Percentiles rank a stretch among this genome's conserved stretches.
Conservation (phyloP, 192 early-diverging fungal species). For the Coemansia sp. region DNA sequence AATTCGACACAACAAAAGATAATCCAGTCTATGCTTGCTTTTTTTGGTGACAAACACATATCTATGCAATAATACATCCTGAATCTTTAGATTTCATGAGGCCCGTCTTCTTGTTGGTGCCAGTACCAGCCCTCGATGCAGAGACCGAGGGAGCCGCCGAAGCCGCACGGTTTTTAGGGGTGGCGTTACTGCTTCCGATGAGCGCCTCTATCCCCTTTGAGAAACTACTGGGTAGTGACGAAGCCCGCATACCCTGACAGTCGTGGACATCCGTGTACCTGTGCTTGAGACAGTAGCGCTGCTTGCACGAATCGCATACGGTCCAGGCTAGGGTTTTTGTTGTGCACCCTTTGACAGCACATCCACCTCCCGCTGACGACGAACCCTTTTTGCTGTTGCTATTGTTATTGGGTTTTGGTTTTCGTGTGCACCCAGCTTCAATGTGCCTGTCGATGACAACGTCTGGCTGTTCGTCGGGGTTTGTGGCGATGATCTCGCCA, state of each 20-base stretch:
- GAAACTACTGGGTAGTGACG: slow-evolving; percentile 20
- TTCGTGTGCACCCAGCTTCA: slow-evolving; percentile 11
- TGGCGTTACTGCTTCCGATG: not conserved
- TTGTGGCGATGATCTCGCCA: slow-evolving; percentile 66
- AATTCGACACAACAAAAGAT: too few relatives aligned
- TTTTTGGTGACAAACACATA: too few relatives aligned
- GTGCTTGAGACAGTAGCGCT: slow-evolving; percentile 78
- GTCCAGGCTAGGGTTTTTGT: slow-evolving; percentile 68
- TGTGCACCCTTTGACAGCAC: slow-evolving; percentile 64
- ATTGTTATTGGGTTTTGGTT: slow-evolving; percentile 45
- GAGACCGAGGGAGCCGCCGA: not conserved
- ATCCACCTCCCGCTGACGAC: slow-evolving; percentile 50
- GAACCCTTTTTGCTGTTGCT: slow-evolving; percentile 40
- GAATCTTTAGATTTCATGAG: slow-evolving; percentile 27
- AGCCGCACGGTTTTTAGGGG: not conserved
- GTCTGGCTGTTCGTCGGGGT: slow-evolving; percentile 75
- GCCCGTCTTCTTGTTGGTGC: not conserved
- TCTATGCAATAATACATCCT: slow-evolving; percentile 30
- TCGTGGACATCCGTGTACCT: slow-evolving; percentile 71
- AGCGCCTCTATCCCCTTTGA: not conserved
- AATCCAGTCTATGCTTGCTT: too few relatives aligned
- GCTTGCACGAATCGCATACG: slow-evolving; percentile 63
- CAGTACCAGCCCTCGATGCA: not conserved
- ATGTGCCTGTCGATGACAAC: slow-evolving; percentile 36
- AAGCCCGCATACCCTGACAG: slow-evolving; percentile 46